Evolutionary conservation across 495 filamentous ascomycete genomes (phyloP), one percentile per base, ranked within the genome.

Genomic region (Tuber brumale): DNA sequence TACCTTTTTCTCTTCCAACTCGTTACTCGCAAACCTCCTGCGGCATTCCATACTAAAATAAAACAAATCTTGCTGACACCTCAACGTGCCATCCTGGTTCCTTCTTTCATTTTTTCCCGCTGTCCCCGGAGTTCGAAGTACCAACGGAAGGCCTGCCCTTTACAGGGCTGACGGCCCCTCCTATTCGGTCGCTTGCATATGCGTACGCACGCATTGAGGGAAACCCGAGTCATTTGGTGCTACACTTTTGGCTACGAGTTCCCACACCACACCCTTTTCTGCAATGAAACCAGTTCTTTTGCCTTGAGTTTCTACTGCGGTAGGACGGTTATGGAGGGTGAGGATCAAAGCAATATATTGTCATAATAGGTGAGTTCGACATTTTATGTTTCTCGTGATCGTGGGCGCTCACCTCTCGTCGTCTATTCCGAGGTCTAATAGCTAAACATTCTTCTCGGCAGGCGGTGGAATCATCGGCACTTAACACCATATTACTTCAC

Each of bases 391-490:
- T 44, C 42, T 31, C 39, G 35, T 76, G 6, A 31, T 72, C 72
- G 27, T 43, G 35, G 51, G 44, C 23, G n/a, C 51, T n/a, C 6
- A 19, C 42, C 37, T 71, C 41, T 23, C 57, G 41, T 10, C 23
- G n/a, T 23, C 46, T n/a, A 42, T 31, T 74, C 61, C n/a, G 27
- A 14, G 16, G 8, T 27, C 18, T 43, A 45, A 3, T 74, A 61
- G 61, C 74, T 81, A 42, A 74, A 69, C 72, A 39, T 70, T 44
- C 45, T 46, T 19, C 31, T 37, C 75, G 75, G 41, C 74, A 94
- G 95, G 95, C 79, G 95, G 95, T 80, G 95, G 95, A 82, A 94
- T 99, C 74, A 97, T 99, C 81, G 95, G 91, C 84, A 95, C 93
- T n/a, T n/a, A 74, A 93, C 93, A 21, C 95, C 95, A 72, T 99